These are phyloP conservation scores for Neodidymelliopsis sp. DNA, from an alignment of 2,329 filamentous ascomycete genomes.

Conservation along the genomic window DNA sequence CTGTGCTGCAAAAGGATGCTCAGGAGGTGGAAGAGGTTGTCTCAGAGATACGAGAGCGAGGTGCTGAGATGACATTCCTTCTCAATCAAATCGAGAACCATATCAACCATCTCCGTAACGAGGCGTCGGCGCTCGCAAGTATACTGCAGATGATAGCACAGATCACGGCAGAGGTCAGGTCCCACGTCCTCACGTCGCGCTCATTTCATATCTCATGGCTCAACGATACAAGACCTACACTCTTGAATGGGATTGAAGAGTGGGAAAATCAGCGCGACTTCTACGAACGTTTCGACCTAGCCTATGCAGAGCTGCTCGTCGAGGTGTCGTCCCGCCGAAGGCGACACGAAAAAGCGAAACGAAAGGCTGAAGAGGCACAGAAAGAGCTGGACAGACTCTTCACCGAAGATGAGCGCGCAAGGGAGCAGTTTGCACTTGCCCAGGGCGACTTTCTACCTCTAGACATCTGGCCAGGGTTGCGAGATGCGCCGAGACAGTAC, in stretches of 20 bases:
- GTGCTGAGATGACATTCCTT: conserved; percentile 78
- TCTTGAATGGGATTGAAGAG: conserved; percentile 73
- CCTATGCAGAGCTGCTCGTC: conserved; percentile 83
- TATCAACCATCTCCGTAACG: conserved; percentile 63
- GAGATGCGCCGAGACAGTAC: conserved; percentile 45
- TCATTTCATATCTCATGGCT: conserved; percentile 72
- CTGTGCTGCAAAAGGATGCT: conserved; percentile 76
- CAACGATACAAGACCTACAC: conserved; percentile 72
- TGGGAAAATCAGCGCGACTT: conserved; percentile 80
- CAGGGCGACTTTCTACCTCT: conserved; percentile 87
- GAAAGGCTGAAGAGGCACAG: conserved; percentile 78
- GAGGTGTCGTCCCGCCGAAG: conserved; percentile 79
- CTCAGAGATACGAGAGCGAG: conserved; percentile 74
- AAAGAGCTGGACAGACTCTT: conserved; percentile 78
- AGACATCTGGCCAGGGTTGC: conserved; percentile 79
- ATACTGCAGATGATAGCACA: conserved; percentile 73
- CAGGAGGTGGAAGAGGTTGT: conserved; percentile 69
- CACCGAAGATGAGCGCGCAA: conserved; percentile 72
- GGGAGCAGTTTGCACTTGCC: conserved; percentile 80
- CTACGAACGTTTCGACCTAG: conserved; percentile 84
- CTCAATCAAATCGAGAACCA: conserved; percentile 70
- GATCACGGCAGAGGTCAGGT: conserved; percentile 70
- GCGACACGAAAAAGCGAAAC: conserved; percentile 76
- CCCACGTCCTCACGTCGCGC: conserved; percentile 69
- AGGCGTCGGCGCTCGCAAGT: conserved; percentile 65